Conservation (phyloP, 805 yeast genomes). For the Candida caryicola region DNA sequence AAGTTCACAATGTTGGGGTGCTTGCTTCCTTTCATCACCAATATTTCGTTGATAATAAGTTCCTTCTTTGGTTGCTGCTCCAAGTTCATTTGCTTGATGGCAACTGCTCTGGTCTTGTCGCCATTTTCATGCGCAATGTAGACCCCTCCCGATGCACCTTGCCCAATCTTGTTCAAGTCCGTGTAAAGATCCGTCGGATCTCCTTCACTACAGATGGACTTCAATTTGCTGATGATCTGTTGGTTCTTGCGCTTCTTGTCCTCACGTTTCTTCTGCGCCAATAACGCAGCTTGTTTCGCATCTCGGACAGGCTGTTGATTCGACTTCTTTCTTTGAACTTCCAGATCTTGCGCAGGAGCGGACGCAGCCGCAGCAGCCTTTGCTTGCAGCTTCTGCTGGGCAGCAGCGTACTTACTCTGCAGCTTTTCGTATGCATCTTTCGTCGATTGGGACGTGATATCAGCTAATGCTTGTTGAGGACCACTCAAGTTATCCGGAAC, state of each 20-base stretch:
- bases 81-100: constrained; percentile 94
- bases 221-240: constrained; percentile 67
- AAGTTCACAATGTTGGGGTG: constrained; percentile 94
- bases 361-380: constrained; percentile 6
- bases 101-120: constrained; percentile 61
- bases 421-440: constrained; percentile 12
- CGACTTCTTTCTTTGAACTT: constrained; percentile 9
- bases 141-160: constrained; percentile 98
- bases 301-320: constrained; percentile 44
- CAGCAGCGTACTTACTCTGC: constrained; percentile 10
- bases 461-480: constrained; percentile 21
- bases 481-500: constrained; percentile 34
- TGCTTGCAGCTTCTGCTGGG: constrained; percentile 7
- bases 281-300: constrained; percentile 52
- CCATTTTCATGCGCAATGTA: constrained; percentile 72
- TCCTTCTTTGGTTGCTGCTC: constrained; percentile 96
- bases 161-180: constrained; percentile 83
- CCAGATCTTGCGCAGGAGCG: constrained; percentile 1
- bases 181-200: constrained; percentile 75
- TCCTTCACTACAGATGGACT: constrained; percentile 76
- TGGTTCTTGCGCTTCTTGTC: constrained; percentile 70
- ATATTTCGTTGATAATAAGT: constrained; percentile 87
- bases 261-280: constrained; percentile 69
- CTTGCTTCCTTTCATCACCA: constrained; percentile 90
- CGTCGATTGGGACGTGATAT: constrained; percentile 8